Conservation (phyloP, 208 protist genomes). For the Leishmania major region DNA sequence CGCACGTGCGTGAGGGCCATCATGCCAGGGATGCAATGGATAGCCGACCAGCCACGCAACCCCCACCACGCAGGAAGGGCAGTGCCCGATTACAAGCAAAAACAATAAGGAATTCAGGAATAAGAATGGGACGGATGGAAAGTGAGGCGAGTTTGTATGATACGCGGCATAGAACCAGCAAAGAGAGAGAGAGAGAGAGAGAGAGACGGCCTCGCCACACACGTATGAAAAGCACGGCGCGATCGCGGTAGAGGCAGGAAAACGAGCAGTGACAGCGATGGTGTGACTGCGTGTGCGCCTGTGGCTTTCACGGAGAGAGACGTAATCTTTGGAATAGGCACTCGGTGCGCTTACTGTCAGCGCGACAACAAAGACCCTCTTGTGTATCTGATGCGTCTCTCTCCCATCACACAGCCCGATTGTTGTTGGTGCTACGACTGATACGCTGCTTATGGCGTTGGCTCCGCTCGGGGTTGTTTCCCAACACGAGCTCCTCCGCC, state of each 20-base stretch:
- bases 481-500: background rate
- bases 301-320: background rate
- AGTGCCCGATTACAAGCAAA: background rate
- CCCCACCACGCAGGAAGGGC: background rate
- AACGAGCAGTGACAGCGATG: background rate
- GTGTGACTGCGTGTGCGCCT: background rate
- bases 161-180: background rate
- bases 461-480: background rate
- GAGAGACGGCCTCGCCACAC: background rate
- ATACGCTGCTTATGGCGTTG: background rate
- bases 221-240: background rate
- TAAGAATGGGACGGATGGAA: background rate
- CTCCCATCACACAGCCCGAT: background rate
- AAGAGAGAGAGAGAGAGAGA: background rate
- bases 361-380: background rate
- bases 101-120: background rate
- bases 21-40: background rate
- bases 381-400: background rate
- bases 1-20: background rate
- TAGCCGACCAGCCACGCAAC: background rate
- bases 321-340: too few relatives aligned
- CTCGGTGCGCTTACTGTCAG: background rate
- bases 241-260: background rate
- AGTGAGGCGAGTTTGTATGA: background rate
- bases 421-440: background rate